Percentiles rank a stretch among this genome's conserved stretches.
Evolutionary conservation across 352 stramenopile species (phyloP).

Genomic region (Globisporangium canariense): DNA sequence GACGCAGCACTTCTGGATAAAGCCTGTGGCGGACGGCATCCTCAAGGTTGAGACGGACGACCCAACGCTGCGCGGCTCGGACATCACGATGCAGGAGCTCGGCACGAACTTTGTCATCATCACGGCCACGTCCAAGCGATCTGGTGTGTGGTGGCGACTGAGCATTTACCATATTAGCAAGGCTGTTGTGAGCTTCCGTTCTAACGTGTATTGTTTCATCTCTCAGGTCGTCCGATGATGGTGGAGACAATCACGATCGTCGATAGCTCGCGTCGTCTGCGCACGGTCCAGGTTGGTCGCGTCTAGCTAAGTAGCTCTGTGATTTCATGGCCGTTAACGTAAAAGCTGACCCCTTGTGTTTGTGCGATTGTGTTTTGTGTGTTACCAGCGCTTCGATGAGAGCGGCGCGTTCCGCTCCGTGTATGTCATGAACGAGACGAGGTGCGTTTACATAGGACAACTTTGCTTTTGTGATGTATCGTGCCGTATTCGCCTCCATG

Average conservation of each 20-base stretch:
- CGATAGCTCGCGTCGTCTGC: constrained; percentile 74
- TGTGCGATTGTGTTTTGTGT: neutral
- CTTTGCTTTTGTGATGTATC: too few relatives aligned
- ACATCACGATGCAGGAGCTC: constrained; percentile 87
- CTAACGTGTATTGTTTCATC: neutral
- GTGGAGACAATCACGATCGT: constrained; percentile 85
- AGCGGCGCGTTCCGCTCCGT: constrained; percentile 81
- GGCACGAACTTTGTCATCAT: constrained; percentile 79
- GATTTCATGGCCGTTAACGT: neutral
- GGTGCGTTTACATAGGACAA: constrained; percentile 24
- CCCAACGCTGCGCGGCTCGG: constrained; percentile 62
- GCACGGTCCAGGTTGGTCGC: constrained; percentile 61
- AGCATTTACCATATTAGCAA: neutral
- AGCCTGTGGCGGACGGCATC: constrained; percentile 82
- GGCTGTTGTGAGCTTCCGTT: too few relatives aligned
- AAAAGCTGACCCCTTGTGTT: neutral
- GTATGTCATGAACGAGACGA: constrained; percentile 87
- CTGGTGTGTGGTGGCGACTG: constrained; percentile 28
- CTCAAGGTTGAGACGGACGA: constrained; percentile 87
- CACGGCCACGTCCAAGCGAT: constrained; percentile 84
- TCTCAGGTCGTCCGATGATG: constrained; percentile 62
- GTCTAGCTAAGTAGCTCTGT: neutral
- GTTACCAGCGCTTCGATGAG: constrained; percentile 71
- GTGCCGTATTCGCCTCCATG: too few relatives aligned
- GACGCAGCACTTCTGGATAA: constrained; percentile 88